Evolutionary conservation across 2,329 filamentous ascomycete genomes (phyloP), one percentile per base, ranked within the genome.

Genomic region (Fusarium sp.): DNA sequence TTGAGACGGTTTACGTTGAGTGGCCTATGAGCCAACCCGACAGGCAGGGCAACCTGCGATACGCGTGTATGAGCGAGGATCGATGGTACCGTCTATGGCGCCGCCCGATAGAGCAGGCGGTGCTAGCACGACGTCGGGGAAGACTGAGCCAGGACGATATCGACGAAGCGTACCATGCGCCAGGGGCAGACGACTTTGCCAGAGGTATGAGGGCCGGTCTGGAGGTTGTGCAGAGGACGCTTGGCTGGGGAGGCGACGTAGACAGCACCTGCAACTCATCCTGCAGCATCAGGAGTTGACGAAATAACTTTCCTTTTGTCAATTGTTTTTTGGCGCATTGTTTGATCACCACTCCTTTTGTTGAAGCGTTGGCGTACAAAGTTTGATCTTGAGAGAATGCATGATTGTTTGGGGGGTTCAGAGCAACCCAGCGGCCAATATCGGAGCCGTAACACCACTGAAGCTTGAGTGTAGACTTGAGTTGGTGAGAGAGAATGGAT

Each of bases 31-130:
- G 81, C 67, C 72, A 73, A 0, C 62, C 69, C 11, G 73, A 74
- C 24, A 71, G 78, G 11, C 79, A 80, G 29, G 85, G 83, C 31
- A 62, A 78, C 4, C 87, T 83, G 73, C 80, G 82, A 27, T 93
- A 90, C 76, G 87, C 88, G 59, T 86, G 83, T 64, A 81, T 90
- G 73, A 87, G 83, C 73, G 89, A 91, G 80, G 85, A 88, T 6
- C 87, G 90, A 71, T 93, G 91, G 89, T 90, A 91, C 73, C 87
- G 89, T 67, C 82, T 89, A 65, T 94, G 93, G 91, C 86, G 85
- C 10, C 84, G 87, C 6, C 87, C 90, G 4, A 89, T 95, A 61
- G 84, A 85, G 68, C 86, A 86, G 52, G 89, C 92, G 11, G 89
- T 92, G 1, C 79, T 92, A 65, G 87, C 88, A 62, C 86, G 89